A percentile compares a stretch with the other conserved stretches of the same genome.
Conservation (phyloP, 148 eudicot genomes). For the Rheum nobile region DNA sequence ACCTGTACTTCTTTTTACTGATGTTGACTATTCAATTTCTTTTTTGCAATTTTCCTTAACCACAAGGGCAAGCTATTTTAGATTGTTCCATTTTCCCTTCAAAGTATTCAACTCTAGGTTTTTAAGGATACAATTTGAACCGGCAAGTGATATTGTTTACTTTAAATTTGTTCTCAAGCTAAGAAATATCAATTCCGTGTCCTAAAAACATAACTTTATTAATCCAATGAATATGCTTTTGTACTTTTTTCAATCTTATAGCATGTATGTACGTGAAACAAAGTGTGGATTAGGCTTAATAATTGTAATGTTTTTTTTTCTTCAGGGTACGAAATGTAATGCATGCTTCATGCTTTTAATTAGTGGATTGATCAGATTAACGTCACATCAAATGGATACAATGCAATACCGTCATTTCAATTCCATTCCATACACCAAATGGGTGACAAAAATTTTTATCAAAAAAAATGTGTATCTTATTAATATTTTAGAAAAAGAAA, state of each 20-base stretch:
- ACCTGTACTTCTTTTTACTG: background rate
- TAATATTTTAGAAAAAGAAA: background rate
- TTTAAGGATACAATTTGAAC: no score
- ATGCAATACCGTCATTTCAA: no score
- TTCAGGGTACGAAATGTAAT: background rate
- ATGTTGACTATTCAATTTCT: background rate
- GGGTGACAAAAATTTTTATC: background rate
- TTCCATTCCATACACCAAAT: background rate
- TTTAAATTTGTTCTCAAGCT: background rate
- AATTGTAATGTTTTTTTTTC: background rate
- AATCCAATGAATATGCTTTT: background rate
- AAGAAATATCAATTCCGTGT: background rate
- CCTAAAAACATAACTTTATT: background rate
- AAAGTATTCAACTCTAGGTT: background rate
- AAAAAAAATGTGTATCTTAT: no score
- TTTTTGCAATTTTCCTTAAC: background rate
- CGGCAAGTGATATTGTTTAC: no score
- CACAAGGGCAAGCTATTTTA: background rate
- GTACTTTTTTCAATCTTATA: background rate
- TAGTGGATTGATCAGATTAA: background rate
- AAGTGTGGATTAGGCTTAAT: no score
- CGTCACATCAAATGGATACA: background rate
- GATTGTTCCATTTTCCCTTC: background rate
- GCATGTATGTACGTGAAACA: no score
- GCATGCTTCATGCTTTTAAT: background rate